Percentiles rank a stretch among this genome's conserved stretches.
Evolutionary conservation across 768 basidiomycete species (phyloP).

Genomic region (Bullera alba): DNA sequence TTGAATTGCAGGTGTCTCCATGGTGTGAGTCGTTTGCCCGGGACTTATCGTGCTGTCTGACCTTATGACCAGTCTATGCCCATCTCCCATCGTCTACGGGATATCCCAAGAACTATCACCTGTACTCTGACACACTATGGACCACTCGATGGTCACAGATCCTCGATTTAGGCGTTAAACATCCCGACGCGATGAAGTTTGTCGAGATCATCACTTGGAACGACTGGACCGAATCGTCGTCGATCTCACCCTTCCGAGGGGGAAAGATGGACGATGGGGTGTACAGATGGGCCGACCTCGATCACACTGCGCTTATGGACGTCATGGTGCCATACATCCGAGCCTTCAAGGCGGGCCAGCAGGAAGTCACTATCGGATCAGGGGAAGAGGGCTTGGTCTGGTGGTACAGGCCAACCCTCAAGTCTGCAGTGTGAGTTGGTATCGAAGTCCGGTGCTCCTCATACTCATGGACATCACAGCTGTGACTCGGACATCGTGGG

Average conservation of each 20-base stretch:
- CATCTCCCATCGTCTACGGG: slow-evolving; percentile 3
- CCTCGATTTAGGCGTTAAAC: neutral
- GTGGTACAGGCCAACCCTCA: neutral
- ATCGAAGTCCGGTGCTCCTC: too few relatives aligned
- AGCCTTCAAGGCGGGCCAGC: neutral
- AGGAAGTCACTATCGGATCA: neutral
- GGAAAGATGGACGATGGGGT: neutral
- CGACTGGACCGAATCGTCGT: slow-evolving; percentile 2
- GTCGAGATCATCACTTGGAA: slow-evolving; percentile 3
- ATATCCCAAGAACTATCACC: slow-evolving; percentile 1
- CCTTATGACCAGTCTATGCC: neutral
- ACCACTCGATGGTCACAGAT: neutral
- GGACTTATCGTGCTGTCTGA: neutral
- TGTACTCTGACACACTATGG: neutral
- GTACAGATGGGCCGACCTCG: neutral
- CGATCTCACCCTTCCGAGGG: neutral
- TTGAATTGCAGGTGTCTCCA: neutral
- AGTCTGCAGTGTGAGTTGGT: neutral
- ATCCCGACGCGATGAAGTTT: neutral
- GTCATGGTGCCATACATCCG: neutral
- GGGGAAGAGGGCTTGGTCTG: neutral
- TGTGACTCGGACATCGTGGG: neutral
- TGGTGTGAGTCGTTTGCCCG: slow-evolving; percentile 1
- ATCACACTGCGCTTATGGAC: neutral
- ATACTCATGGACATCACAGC: too few relatives aligned